Evolutionary conservation across 1,139 yeast genomes (phyloP).

Genomic region (Yarrowia galli): DNA sequence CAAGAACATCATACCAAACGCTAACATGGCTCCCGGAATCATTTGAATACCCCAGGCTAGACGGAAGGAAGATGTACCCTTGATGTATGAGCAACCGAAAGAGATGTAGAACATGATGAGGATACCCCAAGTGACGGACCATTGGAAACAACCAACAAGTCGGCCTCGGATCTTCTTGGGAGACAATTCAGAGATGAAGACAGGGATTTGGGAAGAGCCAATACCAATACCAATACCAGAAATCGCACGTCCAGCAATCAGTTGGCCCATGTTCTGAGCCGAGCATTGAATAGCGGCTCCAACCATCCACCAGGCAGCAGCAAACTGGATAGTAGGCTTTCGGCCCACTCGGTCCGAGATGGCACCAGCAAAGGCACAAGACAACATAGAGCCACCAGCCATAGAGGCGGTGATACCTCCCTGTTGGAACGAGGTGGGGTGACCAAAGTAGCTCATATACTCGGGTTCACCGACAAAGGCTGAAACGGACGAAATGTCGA

Average conservation of each 20-base stretch:
- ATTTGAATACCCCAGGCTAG: constrained; percentile 73
- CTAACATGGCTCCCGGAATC: constrained; percentile 63
- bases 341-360: constrained; percentile 80
- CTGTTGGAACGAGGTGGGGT: constrained; percentile 58
- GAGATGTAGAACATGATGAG: constrained; percentile 64
- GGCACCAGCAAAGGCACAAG: constrained; percentile 50
- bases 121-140: constrained; percentile 73
- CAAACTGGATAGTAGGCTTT: constrained; percentile 72
- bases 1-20: constrained; percentile 59
- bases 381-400: constrained; percentile 81
- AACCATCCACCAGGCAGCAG: constrained; percentile 74
- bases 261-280: constrained; percentile 75
- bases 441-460: constrained; percentile 54
- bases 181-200: constrained; percentile 73
- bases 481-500: constrained; percentile 90
- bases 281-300: constrained; percentile 88
- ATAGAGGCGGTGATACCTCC: constrained; percentile 95
- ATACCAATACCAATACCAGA: constrained; percentile 76
- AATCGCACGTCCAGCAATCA: constrained; percentile 66
- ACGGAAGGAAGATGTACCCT: constrained; percentile 63
- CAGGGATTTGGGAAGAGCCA: constrained; percentile 74
- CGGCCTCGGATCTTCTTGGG: constrained; percentile 71
- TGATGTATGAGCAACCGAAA: constrained; percentile 63
- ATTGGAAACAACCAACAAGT: constrained; percentile 71
- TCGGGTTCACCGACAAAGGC: constrained; percentile 81